Percentiles rank a stretch among this genome's conserved stretches.
These are phyloP conservation scores for Hyphodiscus sp. DNA, from an alignment of 2,329 filamentous ascomycete species.

Conservation along the genomic window DNA sequence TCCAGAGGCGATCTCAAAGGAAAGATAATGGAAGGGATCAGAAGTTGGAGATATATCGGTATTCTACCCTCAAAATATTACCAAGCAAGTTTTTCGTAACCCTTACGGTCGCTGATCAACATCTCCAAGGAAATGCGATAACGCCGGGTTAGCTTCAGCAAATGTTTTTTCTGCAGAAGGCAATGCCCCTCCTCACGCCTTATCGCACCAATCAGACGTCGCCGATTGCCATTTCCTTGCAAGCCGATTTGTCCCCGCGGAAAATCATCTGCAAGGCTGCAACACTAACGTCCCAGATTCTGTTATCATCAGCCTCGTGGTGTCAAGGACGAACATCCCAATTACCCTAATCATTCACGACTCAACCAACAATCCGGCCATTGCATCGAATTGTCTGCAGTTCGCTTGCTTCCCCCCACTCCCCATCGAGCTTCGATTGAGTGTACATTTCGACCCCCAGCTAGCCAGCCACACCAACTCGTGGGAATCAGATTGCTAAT, in stretches of 20 bases:
- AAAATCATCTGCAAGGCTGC: neutral
- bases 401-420: too few species aligned
- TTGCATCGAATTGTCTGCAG: too few species aligned
- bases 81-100: neutral
- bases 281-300: neutral
- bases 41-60: neutral
- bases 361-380: too few species aligned
- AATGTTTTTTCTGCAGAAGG: neutral
- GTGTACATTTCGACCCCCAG: too few species aligned
- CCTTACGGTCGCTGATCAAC: neutral
- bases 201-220: slow-evolving; percentile 1
- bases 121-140: neutral
- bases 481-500: neutral
- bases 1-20: neutral
- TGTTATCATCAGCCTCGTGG: neutral
- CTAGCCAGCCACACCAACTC: too few species aligned
- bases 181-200: neutral
- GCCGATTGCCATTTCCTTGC: neutral
- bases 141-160: neutral
- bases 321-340: neutral
- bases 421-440: too few species aligned
- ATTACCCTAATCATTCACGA: neutral
- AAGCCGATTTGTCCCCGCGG: neutral
- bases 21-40: neutral
- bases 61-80: neutral